Conservation (phyloP, 2,329 filamentous ascomycete species). For the Colletotrichum agaves region DNA sequence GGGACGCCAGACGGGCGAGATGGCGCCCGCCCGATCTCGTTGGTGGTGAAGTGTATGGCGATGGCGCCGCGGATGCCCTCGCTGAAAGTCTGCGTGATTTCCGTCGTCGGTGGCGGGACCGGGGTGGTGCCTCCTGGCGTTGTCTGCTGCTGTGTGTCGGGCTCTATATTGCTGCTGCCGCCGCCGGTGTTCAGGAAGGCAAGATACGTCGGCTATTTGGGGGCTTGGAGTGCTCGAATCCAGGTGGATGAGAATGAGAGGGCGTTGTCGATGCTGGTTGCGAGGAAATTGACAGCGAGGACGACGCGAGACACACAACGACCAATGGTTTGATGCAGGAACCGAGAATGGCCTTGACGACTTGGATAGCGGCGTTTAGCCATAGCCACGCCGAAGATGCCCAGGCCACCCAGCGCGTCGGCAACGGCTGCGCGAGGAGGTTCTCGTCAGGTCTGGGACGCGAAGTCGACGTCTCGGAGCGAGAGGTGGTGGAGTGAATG, state of each 20-base stretch:
- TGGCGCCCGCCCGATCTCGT: neutral
- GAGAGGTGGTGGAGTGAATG: neutral
- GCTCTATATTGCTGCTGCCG: neutral
- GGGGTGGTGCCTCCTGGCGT: neutral
- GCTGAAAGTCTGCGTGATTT: neutral
- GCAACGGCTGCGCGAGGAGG: neutral
- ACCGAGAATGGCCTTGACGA: neutral
- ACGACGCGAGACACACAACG: neutral
- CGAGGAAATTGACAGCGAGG: neutral
- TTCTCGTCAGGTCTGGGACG: neutral
- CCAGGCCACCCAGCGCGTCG: neutral
- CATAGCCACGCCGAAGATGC: neutral
- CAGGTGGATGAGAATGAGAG: neutral
- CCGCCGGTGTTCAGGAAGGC: neutral
- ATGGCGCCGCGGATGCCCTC: neutral
- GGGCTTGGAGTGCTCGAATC: neutral
- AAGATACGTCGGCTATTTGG: neutral
- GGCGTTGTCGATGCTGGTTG: neutral
- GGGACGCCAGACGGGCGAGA: neutral
- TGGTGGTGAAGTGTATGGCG: neutral
- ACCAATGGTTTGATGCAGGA: neutral
- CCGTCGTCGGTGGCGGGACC: neutral
- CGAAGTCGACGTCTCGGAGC: neutral
- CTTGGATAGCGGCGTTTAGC: neutral
- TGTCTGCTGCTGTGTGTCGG: neutral